These are phyloP conservation scores for Myochromella boudieri DNA, from an alignment of 768 basidiomycete species.

Conservation along the genomic window DNA sequence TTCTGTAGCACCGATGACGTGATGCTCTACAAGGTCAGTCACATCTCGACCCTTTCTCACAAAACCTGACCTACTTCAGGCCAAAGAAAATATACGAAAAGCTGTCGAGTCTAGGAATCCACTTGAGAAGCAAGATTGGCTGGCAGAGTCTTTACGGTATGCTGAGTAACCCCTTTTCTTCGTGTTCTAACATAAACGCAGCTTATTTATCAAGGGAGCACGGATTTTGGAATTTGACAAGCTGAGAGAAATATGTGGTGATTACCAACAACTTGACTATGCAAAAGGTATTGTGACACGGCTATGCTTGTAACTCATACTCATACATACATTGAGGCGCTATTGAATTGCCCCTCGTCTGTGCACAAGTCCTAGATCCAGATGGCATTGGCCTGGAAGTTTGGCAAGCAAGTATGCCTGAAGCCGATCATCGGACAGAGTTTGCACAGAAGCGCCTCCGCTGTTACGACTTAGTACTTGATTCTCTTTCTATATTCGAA, in stretches of 20 bases:
- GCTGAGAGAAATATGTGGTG: conserved; percentile 82
- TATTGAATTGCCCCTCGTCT: conserved; percentile 80
- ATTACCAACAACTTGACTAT: conserved; percentile 84
- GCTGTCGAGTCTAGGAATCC: conserved; percentile 80
- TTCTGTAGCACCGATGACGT: conserved; percentile 99
- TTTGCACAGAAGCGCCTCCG: conserved; percentile 60
- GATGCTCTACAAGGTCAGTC: conserved; percentile 85
- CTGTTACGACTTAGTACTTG: conserved; percentile 84
- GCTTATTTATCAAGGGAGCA: conserved; percentile 87
- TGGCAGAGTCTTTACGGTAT: conserved; percentile 87
- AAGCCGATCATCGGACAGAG: conserved; percentile 56
- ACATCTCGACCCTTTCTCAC: background rate
- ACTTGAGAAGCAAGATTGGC: conserved; percentile 71
- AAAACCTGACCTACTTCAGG: conserved; percentile 43
- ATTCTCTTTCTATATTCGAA: conserved; percentile 81
- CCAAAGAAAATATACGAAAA: conserved; percentile 89
- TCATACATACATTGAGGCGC: conserved; percentile 52
- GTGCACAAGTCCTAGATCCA: conserved; percentile 76
- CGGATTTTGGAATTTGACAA: conserved; percentile 82
- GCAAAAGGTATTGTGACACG: conserved; percentile 59
- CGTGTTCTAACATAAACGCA: conserved; percentile 26
- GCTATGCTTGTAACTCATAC: background rate
- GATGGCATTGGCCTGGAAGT: conserved; percentile 74
- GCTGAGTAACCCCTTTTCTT: background rate
- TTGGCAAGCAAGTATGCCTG: conserved; percentile 63